Percentiles rank a stretch among this genome's conserved stretches.
Evolutionary conservation across 176 grass and related monocot genomes (phyloP).

Genomic region (Chrysopogon serrulatus): DNA sequence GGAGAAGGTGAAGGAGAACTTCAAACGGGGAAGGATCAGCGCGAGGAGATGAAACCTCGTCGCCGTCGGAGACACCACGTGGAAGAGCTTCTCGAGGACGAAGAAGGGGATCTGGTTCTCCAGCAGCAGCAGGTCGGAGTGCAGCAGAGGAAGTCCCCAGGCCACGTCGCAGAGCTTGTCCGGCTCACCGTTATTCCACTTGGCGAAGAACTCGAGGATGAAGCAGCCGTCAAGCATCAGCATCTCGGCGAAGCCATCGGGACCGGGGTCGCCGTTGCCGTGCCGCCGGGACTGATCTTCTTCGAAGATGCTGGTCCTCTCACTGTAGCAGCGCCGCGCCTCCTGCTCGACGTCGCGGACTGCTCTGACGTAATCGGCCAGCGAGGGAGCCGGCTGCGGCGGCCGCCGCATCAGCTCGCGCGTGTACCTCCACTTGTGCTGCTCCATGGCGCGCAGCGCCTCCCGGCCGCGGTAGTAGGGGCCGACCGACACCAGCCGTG

Average conservation of each 20-base stretch:
- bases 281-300: too few species aligned
- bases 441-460: not conserved
- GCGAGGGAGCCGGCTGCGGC: rapidly evolving
- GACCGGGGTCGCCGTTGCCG: not conserved
- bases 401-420: not conserved
- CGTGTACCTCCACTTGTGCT: slow-evolving; percentile 3
- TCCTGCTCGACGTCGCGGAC: not conserved
- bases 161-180: not conserved
- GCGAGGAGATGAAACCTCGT: not conserved
- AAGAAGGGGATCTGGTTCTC: too few species aligned
- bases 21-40: not conserved
- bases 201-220: not conserved
- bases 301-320: not conserved
- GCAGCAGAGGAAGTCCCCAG: not conserved
- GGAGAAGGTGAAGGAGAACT: not conserved
- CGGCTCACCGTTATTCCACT: not conserved
- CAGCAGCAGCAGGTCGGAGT: not conserved
- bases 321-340: not conserved
- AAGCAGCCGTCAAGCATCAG: slow-evolving; percentile 18
- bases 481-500: slow-evolving; percentile 5
- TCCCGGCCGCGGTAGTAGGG: slow-evolving; percentile 1
- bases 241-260: not conserved
- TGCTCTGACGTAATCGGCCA: not conserved
- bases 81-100: not conserved
- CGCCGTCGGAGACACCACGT: not conserved